Base-by-base conservation (phyloP, 495 filamentous ascomycete species). In the Paragyromitra xinjiangensis region DNA sequence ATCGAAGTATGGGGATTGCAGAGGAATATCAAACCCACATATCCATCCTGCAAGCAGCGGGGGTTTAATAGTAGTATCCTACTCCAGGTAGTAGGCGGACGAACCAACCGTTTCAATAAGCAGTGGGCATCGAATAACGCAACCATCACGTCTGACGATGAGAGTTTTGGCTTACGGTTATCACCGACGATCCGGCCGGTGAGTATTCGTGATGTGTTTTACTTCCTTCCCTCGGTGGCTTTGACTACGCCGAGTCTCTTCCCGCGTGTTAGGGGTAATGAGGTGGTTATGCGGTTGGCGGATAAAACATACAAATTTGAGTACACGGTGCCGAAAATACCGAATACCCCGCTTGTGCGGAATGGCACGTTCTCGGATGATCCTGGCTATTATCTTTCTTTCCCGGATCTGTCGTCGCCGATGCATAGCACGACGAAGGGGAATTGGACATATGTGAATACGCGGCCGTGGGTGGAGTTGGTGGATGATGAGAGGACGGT, bases 401-500 rank as follows among this genome's bases (percentile, higher is more conserved):
- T 77, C 29, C 74, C 74, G 1, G 19, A 12, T 0, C 29, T 73
- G 59, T 53, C 39, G 14, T 56, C 68, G 26, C 68, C 68, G 9
- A 51, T 77, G 24, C 39, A 59, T 14, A 51, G 58, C 14, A 45
- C 59, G n/a, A 40, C 12, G 16, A 73, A 45, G n/a, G 14, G 1
- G 42, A 51, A 51, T 16, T 77, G 74, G 74, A 39, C 59, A 2
- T 48, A 59, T 37, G 5, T 44, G 2, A 16, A 6, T 12, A 34
- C 37, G 42, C 62, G 74, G 8, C 74, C 74, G 14, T 42, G 42
- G 51, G 69, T 73, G 40, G 51, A 65, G n/a, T 8, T 77, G 1
- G 51, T 51, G 34, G 51, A 42, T 48, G 51, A 29, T 7, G 22
- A 24, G 6, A 44, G 40, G 12, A n/a, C n/a, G 11, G 69, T 77